Evolutionary conservation across 345 rosid genomes (phyloP).

Genomic region (Bruguiera parviflora): DNA sequence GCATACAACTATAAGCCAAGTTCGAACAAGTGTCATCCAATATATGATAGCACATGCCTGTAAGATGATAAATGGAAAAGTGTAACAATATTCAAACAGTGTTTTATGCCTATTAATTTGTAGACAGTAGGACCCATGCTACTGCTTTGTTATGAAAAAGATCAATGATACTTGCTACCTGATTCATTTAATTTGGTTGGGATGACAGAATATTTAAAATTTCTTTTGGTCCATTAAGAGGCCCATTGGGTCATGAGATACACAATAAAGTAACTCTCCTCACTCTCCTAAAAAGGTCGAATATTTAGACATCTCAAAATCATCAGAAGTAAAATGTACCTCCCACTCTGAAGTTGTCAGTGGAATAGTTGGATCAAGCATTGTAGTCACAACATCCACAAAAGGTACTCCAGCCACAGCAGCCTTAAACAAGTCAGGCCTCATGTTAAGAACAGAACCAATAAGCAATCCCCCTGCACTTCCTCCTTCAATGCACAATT

Average conservation of each 20-base stretch:
- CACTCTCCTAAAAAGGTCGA: no score
- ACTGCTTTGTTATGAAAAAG: no score
- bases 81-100: not conserved
- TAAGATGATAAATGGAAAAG: not conserved
- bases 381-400: conserved; percentile 88
- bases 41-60: not conserved
- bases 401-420: conserved; percentile 94
- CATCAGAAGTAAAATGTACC: conserved; percentile 35
- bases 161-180: no score
- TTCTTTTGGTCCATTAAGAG: no score
- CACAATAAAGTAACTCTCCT: no score
- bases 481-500: conserved; percentile 80
- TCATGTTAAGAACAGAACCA: conserved; percentile 95
- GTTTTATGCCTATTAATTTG: no score
- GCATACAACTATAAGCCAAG: not conserved
- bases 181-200: no score
- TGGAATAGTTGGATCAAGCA: conserved; percentile 93
- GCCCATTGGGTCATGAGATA: no score
- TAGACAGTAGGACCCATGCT: no score
- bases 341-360: conserved; percentile 99
- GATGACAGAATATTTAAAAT: not conserved
- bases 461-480: conserved; percentile 95
- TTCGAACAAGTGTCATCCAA: not conserved
- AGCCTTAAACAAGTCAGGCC: conserved; percentile 91
- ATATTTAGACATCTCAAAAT: not conserved